Evolutionary conservation across 2,329 filamentous ascomycete species (phyloP).

Genomic region (Ophiocordyceps australis): DNA sequence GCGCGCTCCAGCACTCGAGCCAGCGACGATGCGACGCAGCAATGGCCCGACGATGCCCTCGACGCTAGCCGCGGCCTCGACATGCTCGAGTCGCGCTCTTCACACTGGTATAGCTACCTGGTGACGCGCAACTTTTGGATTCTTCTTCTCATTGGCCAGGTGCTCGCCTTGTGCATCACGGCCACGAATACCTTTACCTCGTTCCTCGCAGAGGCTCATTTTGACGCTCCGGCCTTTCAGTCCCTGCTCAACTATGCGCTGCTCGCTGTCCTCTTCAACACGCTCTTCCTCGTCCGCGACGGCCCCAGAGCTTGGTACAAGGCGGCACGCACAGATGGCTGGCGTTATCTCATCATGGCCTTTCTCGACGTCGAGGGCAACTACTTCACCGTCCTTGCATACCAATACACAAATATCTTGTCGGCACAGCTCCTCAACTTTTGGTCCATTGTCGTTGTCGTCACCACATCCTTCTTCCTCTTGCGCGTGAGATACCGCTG

Average conservation of each 20-base stretch:
- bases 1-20: constrained; percentile 2
- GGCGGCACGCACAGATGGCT: constrained; percentile 54
- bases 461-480: constrained; percentile 64
- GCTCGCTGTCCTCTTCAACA: constrained; percentile 65
- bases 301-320: constrained; percentile 52
- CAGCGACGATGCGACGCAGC: constrained; percentile 2
- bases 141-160: constrained; percentile 63
- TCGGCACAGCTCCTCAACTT: constrained; percentile 95
- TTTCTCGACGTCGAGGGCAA: constrained; percentile 95
- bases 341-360: constrained; percentile 84
- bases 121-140: constrained; percentile 77
- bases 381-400: constrained; percentile 93
- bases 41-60: constrained; percentile 8
- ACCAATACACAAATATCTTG: constrained; percentile 80
- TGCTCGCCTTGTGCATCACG: constrained; percentile 79
- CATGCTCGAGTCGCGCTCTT: constrained; percentile 32
- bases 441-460: constrained; percentile 91
- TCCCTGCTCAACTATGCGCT: constrained; percentile 88
- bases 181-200: constrained; percentile 80
- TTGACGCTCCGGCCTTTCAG: constrained; percentile 87
- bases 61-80: constrained; percentile 32
- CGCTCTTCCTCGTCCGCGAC: constrained; percentile 61
- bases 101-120: constrained; percentile 56
- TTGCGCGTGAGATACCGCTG: constrained; percentile 79
- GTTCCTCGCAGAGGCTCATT: constrained; percentile 46